Evolutionary conservation across 495 filamentous ascomycete species (phyloP).

Genomic region (Lepraria neglecta): DNA sequence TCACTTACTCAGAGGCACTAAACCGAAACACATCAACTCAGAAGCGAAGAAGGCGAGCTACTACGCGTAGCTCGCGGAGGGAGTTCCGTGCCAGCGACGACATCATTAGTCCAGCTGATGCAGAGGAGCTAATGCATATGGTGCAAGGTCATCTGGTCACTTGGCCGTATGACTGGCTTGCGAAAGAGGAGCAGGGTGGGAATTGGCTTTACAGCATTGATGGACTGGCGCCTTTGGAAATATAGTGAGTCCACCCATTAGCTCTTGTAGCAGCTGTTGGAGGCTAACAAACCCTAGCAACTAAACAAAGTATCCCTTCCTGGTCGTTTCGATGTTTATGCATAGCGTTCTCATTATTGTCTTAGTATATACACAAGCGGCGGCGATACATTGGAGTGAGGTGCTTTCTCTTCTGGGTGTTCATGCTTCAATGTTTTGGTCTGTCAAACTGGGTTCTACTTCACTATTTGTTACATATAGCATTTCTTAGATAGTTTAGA

Average conservation of each 20-base stretch:
- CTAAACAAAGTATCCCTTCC: neutral
- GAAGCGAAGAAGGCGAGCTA: constrained; percentile 61
- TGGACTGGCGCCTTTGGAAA: constrained; percentile 90
- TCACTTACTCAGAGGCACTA: constrained; percentile 46
- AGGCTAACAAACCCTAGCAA: constrained; percentile 1
- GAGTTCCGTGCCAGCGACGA: constrained; percentile 68
- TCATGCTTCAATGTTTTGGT: neutral
- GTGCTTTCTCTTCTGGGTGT: neutral
- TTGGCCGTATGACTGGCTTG: constrained; percentile 93
- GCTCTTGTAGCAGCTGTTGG: neutral
- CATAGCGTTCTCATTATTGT: neutral
- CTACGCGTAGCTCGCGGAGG: constrained; percentile 66
- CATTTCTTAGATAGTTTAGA: neutral
- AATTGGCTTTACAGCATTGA: constrained; percentile 98
- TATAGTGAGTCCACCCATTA: constrained; percentile 66
- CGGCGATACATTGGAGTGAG: constrained; percentile 2
- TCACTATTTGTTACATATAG: neutral
- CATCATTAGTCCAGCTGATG: constrained; percentile 61
- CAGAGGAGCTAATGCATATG: constrained; percentile 72
- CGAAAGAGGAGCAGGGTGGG: constrained; percentile 79
- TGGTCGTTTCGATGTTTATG: neutral
- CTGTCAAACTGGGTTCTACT: neutral
- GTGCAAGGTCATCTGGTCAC: constrained; percentile 83
- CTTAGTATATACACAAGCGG: constrained; percentile 7
- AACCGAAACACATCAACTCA: constrained; percentile 41